Base-by-base conservation (phyloP, 305 asterid genomes). In the Stenogyne calaminthoides region DNA sequence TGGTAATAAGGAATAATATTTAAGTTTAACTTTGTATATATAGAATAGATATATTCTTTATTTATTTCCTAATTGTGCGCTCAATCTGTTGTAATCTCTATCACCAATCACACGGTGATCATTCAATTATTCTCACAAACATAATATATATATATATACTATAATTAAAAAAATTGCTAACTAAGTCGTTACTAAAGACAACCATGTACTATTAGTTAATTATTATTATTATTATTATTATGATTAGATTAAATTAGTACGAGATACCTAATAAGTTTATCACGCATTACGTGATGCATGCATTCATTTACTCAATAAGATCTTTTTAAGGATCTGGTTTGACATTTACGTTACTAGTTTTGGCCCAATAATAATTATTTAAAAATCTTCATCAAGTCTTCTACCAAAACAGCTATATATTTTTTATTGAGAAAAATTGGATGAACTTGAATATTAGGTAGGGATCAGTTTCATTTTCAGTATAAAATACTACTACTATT, bases 231-330 rank as follows among this genome's bases (percentile, higher is more conserved):
- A n/a, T n/a, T n/a, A n/a, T n/a, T n/a, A 39, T 18, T 29, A 64
- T 1, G 29, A 25, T 25, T 25, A 42, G 9, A 32, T 4, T 34
- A 54, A 0, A 15, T 68, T 52, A 39, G 72, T 44, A 55, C 15
- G 52, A 74, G 66, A 71, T 69, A 54, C 12, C 39, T 6, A 9
- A 40, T 74, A 55, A 64, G 47, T 54, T 29, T 71, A 42, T 58
- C 61, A 66, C 60, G 69, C 71, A 71, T 79, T 79, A 76, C 76
- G 75, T 80, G 67, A 71, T 62, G 36, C 79, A 56, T 73, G 72
- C 51, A 73, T 63, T 72, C 3, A 69, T 57, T 56, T 57, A 69
- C 59, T 51, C 25, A n/a, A 63, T 37, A 73, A 56, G 37, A 76
- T 76, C 69, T 80, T 76, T 57, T 1, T 46, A 29, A 25, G 49